Percentiles rank a stretch among this genome's conserved stretches.
These are phyloP conservation scores for Xylaria sp. DNA, from an alignment of 2,329 filamentous ascomycete species.

Conservation along the genomic window DNA sequence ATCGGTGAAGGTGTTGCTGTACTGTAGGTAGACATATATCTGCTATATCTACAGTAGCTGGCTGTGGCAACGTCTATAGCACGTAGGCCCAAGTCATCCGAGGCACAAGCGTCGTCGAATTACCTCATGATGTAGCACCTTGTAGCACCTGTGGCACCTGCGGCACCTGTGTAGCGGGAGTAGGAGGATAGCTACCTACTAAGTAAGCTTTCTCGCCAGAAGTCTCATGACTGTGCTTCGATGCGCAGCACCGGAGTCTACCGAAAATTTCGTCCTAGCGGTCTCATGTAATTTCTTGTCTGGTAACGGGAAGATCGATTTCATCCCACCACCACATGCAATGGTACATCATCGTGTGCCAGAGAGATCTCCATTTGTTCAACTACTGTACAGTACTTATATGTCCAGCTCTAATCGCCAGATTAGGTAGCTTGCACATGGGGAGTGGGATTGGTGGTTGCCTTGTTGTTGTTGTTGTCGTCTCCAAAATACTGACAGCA, in stretches of 20 bases:
- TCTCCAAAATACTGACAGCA: constrained; percentile 1
- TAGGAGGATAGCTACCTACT: not conserved
- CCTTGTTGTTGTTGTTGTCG: not conserved
- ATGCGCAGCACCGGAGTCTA: constrained; percentile 44
- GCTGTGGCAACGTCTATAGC: not conserved
- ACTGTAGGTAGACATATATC: not conserved
- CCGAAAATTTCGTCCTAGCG: constrained; percentile 27
- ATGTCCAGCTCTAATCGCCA: not conserved
- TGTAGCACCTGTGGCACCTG: too few species aligned
- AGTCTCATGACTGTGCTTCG: constrained; percentile 42
- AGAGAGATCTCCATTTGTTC: constrained; percentile 13
- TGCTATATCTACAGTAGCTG: not conserved
- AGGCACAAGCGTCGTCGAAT: constrained; percentile 13
- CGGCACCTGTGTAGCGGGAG: constrained; percentile 2
- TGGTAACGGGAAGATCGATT: constrained; percentile 13
- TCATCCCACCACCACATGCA: constrained; percentile 28
- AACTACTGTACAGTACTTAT: too few species aligned
- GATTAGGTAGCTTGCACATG: not conserved
- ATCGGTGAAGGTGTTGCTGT: not conserved
- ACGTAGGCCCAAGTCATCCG: constrained; percentile 1
- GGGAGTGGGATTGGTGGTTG: not conserved
- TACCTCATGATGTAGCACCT: constrained; percentile 9
- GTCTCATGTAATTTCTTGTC: constrained; percentile 22
- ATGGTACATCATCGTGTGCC: constrained; percentile 19
- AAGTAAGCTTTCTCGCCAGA: not conserved